phyloP scores from a whole-genome alignment of 106 monocot species.

The Vanilla planifolia region DNA sequence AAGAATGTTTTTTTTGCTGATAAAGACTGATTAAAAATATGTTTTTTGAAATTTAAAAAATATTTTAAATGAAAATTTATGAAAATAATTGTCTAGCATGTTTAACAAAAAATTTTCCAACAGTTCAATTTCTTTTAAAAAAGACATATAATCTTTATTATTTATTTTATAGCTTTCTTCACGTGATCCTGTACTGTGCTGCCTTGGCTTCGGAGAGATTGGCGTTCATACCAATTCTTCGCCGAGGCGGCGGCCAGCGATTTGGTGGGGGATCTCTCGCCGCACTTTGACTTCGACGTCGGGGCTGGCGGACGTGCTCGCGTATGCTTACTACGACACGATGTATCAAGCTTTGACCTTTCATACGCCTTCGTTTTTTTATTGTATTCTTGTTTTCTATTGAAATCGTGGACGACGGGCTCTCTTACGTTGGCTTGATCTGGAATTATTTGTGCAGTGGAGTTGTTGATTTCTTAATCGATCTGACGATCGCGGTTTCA shows the following conservation, averaged over 20 bases:
- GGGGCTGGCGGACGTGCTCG: not conserved
- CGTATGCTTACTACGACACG: not conserved
- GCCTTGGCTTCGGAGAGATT: not conserved
- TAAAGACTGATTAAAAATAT: too few species aligned
- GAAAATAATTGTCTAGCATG: too few species aligned
- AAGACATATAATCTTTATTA: too few species aligned
- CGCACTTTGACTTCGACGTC: not conserved
- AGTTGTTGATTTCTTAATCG: not conserved
- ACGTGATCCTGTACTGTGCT: too few species aligned
- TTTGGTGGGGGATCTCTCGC: not conserved
- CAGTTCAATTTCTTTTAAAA: too few species aligned
- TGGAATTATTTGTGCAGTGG: not conserved
- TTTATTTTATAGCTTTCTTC: too few species aligned
- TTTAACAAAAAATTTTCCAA: too few species aligned
- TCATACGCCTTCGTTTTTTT: not conserved
- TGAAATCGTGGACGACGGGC: too few species aligned
- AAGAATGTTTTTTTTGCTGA: too few species aligned
- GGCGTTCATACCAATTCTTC: not conserved
- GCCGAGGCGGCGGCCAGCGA: not conserved
- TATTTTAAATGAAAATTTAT: too few species aligned
- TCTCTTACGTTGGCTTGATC: too few species aligned
- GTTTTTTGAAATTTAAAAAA: too few species aligned
- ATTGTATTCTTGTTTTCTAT: not conserved
- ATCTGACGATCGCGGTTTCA: not conserved
- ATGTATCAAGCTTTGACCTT: not conserved